phyloP scores from a whole-genome alignment of 176 grass and related monocot genomes.

The Olyra latifolia region DNA sequence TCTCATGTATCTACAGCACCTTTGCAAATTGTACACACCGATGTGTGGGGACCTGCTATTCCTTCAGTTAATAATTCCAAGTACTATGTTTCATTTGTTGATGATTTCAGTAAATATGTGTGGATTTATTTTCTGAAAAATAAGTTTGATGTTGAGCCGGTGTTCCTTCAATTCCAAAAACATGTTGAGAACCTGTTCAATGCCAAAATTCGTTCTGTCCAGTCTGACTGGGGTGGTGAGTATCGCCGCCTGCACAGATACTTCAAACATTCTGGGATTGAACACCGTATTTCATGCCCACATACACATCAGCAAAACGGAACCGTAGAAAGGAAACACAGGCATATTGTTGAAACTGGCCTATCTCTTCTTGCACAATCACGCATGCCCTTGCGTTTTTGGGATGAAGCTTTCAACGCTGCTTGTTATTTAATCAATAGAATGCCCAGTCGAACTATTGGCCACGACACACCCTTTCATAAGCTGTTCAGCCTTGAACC shows the following conservation, averaged over 20 bases:
- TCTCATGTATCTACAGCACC: not conserved
- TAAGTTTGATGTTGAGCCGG: not conserved
- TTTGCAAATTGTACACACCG: not conserved
- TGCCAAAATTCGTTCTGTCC: not conserved
- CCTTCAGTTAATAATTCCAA: not conserved
- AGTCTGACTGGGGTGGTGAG: not conserved
- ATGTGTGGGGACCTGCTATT: not conserved
- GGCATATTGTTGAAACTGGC: not conserved
- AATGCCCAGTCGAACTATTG: not conserved
- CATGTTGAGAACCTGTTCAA: not conserved
- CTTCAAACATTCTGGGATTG: not conserved
- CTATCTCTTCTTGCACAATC: not conserved
- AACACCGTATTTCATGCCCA: not conserved
- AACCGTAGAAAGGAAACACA: too few relatives aligned
- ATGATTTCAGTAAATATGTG: not conserved
- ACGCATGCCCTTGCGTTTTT: not conserved
- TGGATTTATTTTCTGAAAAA: not conserved
- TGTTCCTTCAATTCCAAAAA: not conserved
- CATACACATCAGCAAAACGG: too few relatives aligned
- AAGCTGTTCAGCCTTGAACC: not conserved
- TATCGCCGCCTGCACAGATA: not conserved
- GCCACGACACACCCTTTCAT: not conserved
- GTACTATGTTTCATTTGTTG: not conserved
- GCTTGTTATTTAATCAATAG: not conserved
- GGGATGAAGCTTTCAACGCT: not conserved